Conservation (phyloP, 148 eudicot species). For the Rhododendron griersonianum region DNA sequence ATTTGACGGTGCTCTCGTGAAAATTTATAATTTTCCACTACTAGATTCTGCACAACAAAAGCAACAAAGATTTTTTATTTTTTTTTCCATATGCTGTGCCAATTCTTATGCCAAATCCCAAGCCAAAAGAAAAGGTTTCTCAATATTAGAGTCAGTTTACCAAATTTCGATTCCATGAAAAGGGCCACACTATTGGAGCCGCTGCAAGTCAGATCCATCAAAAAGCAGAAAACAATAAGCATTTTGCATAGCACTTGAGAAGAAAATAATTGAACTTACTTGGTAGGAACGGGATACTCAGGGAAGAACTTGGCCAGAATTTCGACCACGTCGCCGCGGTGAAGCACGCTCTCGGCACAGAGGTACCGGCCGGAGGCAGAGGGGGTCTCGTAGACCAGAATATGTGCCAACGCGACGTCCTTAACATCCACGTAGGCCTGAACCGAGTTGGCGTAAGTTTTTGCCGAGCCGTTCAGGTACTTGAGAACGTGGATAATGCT, state of each 20-base stretch:
- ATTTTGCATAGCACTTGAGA: background rate
- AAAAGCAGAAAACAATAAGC: background rate
- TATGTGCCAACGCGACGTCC: conserved; percentile 87
- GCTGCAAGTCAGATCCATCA: background rate
- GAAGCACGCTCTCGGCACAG: conserved; percentile 84
- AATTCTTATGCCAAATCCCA: too few relatives aligned
- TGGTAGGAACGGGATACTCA: conserved; percentile 84
- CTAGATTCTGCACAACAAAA: background rate
- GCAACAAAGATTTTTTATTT: background rate
- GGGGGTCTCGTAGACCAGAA: conserved; percentile 65
- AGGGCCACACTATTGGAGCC: background rate
- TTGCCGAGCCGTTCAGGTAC: conserved; percentile 80
- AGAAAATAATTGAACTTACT: conserved; percentile 40
- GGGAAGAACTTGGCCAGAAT: conserved; percentile 86
- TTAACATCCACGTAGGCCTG: conserved; percentile 84
- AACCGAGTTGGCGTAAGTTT: conserved; percentile 69
- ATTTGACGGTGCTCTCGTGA: too few relatives aligned
- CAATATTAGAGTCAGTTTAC: background rate
- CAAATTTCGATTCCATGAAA: background rate
- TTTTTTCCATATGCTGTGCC: too few relatives aligned
- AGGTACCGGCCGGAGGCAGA: conserved; percentile 67
- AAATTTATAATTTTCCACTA: too few relatives aligned
- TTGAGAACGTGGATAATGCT: conserved; percentile 75
- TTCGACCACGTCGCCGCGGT: conserved; percentile 85
- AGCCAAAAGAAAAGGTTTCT: background rate